Percentiles rank a stretch among this genome's conserved stretches.
phyloP scores from a whole-genome alignment of 2,329 filamentous ascomycete species.

The Penicillium janthinellum region DNA sequence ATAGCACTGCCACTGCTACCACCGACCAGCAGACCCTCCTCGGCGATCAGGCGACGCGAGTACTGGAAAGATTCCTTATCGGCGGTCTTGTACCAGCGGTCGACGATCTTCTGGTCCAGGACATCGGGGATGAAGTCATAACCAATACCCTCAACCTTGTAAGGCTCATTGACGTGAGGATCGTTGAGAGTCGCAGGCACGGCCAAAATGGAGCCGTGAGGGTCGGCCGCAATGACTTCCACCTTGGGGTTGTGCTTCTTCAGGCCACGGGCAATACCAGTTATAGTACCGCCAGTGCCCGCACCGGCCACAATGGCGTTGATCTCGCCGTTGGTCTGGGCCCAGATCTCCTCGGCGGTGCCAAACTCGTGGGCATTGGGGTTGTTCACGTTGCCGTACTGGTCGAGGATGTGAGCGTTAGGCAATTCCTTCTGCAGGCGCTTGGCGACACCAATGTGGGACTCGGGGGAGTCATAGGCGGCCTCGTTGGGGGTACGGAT shows the following conservation, averaged over 20 bases:
- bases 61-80: conserved; percentile 89
- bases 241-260: conserved; percentile 83
- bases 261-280: conserved; percentile 80
- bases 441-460: conserved; percentile 91
- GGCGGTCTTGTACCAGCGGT: conserved; percentile 98
- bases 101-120: conserved; percentile 74
- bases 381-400: conserved; percentile 91
- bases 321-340: conserved; percentile 80
- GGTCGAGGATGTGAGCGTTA: conserved; percentile 94
- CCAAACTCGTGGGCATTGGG: conserved; percentile 90
- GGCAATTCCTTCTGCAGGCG: conserved; percentile 93
- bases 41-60: conserved; percentile 85
- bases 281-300: conserved; percentile 94
- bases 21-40: conserved; percentile 91
- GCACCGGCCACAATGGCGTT: conserved; percentile 86
- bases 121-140: conserved; percentile 99
- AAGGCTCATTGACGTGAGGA: conserved; percentile 76
- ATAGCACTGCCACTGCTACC: conserved; percentile 93
- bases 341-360: conserved; percentile 95
- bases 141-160: conserved; percentile 98
- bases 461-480: conserved; percentile 91
- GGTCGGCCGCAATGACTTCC: conserved; percentile 90
- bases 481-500: conserved; percentile 96
- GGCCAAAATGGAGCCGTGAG: conserved; percentile 87
- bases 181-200: conserved; percentile 78